These are phyloP conservation scores for Quercus cerris DNA, from an alignment of 306 rosid species.

Conservation along the genomic window DNA sequence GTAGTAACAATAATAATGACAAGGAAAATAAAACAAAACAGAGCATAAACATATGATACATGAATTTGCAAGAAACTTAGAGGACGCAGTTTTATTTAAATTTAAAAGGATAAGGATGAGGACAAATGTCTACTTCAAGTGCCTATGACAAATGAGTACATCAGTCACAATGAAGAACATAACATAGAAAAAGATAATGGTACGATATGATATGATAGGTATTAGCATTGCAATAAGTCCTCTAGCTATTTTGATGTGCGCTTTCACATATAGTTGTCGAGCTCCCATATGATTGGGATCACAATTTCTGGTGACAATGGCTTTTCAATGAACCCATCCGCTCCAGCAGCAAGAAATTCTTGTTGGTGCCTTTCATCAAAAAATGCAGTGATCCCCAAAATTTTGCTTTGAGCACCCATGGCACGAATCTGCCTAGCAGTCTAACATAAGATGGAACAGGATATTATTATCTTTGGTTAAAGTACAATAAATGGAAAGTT, in stretches of 20 bases:
- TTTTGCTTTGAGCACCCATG: conserved; percentile 15
- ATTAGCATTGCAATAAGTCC: neutral
- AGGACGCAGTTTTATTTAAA: no score
- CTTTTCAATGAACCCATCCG: conserved; percentile 13
- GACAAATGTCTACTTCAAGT: no score
- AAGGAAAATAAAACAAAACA: no score
- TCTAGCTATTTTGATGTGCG: neutral
- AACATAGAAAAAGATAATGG: no score
- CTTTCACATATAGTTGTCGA: conserved; percentile 1
- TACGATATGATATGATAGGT: no score
- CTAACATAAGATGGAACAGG: neutral
- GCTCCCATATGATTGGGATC: conserved; percentile 18
- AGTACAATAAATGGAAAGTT: neutral
- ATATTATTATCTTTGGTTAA: no score
- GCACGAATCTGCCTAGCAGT: conserved; percentile 7
- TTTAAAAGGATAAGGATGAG: no score
- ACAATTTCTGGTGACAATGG: conserved; percentile 16
- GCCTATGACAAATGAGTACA: no score
- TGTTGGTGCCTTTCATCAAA: neutral
- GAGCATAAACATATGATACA: no score
- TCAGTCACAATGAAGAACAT: no score
- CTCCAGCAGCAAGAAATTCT: conserved; percentile 26
- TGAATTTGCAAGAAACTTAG: no score
- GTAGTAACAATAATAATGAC: no score
- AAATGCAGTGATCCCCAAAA: conserved; percentile 3